phyloP scores from a whole-genome alignment of 768 basidiomycete species.

The Suillus subaureus region DNA sequence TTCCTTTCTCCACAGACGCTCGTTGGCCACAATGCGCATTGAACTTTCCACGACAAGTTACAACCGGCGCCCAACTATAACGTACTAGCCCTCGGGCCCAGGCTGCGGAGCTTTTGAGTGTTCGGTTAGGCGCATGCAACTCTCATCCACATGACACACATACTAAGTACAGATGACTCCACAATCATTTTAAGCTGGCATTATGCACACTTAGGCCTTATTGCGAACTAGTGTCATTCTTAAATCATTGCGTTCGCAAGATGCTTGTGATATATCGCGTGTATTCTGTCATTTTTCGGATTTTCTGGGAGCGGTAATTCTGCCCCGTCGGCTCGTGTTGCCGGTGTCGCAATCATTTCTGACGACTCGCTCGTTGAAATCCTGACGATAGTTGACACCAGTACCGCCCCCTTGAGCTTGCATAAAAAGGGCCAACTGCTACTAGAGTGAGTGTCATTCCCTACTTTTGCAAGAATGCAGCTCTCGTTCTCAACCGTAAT shows the following conservation, averaged over 20 bases:
- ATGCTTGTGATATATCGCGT: not conserved
- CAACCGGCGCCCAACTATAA: not conserved
- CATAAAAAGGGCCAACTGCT: not conserved
- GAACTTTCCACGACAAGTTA: not conserved
- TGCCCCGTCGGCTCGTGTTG: not conserved
- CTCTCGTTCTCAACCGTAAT: conserved; percentile 16
- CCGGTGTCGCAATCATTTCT: not conserved
- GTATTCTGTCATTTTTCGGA: not conserved
- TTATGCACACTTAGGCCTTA: not conserved
- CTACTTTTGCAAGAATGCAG: conserved; percentile 18
- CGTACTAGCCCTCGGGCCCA: not conserved
- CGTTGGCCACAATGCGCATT: not conserved
- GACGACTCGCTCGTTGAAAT: not conserved
- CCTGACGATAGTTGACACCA: not conserved
- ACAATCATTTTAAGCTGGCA: not conserved
- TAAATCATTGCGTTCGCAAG: no score
- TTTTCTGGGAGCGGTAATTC: not conserved
- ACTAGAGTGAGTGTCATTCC: not conserved
- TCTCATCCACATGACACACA: not conserved
- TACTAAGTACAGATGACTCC: not conserved
- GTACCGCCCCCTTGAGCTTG: conserved; percentile 3
- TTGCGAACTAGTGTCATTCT: not conserved
- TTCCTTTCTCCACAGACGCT: not conserved
- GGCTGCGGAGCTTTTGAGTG: not conserved
- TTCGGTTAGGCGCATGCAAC: not conserved